A percentile compares a stretch with the other conserved stretches of the same genome.
Conservation (phyloP, 164 flowering plant species). For the Magnolia kwangsiensis region DNA sequence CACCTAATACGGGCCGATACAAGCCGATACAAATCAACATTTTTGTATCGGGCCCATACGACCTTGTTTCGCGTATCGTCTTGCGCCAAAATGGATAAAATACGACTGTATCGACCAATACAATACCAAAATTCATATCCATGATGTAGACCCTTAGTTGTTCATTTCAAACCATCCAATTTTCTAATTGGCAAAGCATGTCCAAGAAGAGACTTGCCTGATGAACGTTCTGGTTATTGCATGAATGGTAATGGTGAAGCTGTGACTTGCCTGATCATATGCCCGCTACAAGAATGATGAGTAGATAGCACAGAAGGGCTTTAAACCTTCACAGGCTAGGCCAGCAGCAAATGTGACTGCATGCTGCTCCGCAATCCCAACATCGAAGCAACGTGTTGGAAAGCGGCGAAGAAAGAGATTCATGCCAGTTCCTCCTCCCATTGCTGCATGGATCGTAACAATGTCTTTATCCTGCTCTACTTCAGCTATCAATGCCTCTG, state of each 20-base stretch:
- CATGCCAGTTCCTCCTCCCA: slow-evolving; percentile 59
- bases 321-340: slow-evolving; percentile 47
- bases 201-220: too few species aligned
- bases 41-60: too few species aligned
- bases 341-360: slow-evolving; percentile 62
- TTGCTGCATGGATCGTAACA: slow-evolving; percentile 51
- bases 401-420: slow-evolving; percentile 40
- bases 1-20: too few species aligned
- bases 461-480: slow-evolving; percentile 39
- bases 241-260: background rate
- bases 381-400: slow-evolving; percentile 43
- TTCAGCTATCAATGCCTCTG: slow-evolving; percentile 42
- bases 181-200: too few species aligned
- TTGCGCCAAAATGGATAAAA: too few species aligned
- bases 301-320: slow-evolving; percentile 52
- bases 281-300: slow-evolving; percentile 56
- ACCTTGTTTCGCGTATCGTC: too few species aligned
- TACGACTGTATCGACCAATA: too few species aligned
- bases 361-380: slow-evolving; percentile 59
- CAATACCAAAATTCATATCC: too few species aligned
- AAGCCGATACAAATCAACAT: too few species aligned
- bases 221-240: too few species aligned
- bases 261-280: slow-evolving; percentile 50
- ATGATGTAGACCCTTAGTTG: too few species aligned
- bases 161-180: too few species aligned